Evolutionary conservation across 495 filamentous ascomycete species (phyloP).

Genomic region (Talaromyces wortmannii): DNA sequence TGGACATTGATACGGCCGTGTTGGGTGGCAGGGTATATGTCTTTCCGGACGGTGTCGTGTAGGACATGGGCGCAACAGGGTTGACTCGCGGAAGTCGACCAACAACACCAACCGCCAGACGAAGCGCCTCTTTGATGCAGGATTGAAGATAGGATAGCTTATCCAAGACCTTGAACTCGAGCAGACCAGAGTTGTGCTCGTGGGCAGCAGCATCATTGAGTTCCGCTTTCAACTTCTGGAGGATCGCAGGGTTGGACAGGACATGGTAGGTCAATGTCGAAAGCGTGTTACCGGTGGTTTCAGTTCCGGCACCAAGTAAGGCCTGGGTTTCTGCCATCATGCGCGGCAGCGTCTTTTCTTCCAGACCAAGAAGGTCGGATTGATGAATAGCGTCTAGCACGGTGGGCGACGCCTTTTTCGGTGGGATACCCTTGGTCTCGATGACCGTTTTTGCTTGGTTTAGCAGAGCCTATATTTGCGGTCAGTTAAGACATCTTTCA

Average conservation of each 20-base stretch:
- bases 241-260: conserved; percentile 13
- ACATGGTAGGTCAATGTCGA: conserved; percentile 15
- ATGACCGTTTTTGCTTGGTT: conserved; percentile 5
- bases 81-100: conserved; percentile 5
- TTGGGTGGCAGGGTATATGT: conserved; percentile 20
- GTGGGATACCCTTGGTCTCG: conserved; percentile 1
- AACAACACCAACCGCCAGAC: conserved; percentile 2
- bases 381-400: conserved; percentile 31
- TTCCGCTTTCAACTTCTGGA: conserved; percentile 14
- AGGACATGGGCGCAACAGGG: conserved; percentile 13
- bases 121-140: conserved; percentile 29
- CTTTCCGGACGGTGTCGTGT: background rate
- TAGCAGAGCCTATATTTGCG: background rate
- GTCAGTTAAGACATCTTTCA: background rate
- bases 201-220: conserved; percentile 15
- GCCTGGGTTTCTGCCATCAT: conserved; percentile 25
- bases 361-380: conserved; percentile 11
- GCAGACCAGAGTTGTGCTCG: background rate
- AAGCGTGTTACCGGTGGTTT: conserved; percentile 20
- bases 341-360: conserved; percentile 6
- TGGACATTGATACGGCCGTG: conserved; percentile 27
- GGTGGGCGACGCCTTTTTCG: conserved; percentile 8
- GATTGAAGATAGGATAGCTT: conserved; percentile 30
- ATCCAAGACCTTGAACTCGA: conserved; percentile 15
- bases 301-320: conserved; percentile 31